phyloP scores from a whole-genome alignment of 2,329 filamentous ascomycete species.

The Diaporthe helianthi region DNA sequence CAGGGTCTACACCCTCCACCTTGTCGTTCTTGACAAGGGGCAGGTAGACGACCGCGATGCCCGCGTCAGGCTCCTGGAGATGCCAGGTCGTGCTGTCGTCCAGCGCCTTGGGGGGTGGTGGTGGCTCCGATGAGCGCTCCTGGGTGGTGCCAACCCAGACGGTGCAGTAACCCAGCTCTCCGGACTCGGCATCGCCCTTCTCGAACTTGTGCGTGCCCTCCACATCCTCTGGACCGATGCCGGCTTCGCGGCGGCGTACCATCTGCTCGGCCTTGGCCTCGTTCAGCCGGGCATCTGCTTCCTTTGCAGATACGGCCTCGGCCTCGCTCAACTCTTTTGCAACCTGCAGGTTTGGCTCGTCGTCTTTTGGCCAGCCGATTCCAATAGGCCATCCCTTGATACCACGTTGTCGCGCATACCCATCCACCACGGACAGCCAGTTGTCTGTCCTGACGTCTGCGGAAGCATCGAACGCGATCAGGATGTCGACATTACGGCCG shows the following conservation, averaged over 20 bases:
- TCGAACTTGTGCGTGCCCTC: conserved; percentile 43
- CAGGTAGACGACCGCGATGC: conserved; percentile 89
- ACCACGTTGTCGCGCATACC: conserved; percentile 87
- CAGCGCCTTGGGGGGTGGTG: conserved; percentile 57
- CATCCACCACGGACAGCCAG: conserved; percentile 93
- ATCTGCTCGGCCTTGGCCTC: conserved; percentile 62
- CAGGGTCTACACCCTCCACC: conserved; percentile 82
- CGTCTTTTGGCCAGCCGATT: conserved; percentile 84
- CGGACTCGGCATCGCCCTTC: conserved; percentile 52
- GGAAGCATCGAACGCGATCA: conserved; percentile 93
- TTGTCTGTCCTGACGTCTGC: conserved; percentile 94
- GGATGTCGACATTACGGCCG: conserved; percentile 85
- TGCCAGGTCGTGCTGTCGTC: conserved; percentile 72
- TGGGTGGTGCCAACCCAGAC: conserved; percentile 90
- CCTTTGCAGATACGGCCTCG: conserved; percentile 63
- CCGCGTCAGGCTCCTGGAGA: conserved; percentile 78
- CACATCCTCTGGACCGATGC: conserved; percentile 39
- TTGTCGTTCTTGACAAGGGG: conserved; percentile 85
- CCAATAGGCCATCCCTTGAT: conserved; percentile 95
- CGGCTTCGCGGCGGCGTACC: conserved; percentile 42
- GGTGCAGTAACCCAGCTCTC: conserved; percentile 88
- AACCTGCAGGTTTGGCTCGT: conserved; percentile 65
- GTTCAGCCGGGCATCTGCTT: conserved; percentile 69
- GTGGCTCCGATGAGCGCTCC: conserved; percentile 67
- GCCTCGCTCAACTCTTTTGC: conserved; percentile 72